Percentiles rank a stretch among this genome's conserved stretches.
Evolutionary conservation across 1,139 yeast genomes (phyloP).

Genomic region (Kazachstania sp.): DNA sequence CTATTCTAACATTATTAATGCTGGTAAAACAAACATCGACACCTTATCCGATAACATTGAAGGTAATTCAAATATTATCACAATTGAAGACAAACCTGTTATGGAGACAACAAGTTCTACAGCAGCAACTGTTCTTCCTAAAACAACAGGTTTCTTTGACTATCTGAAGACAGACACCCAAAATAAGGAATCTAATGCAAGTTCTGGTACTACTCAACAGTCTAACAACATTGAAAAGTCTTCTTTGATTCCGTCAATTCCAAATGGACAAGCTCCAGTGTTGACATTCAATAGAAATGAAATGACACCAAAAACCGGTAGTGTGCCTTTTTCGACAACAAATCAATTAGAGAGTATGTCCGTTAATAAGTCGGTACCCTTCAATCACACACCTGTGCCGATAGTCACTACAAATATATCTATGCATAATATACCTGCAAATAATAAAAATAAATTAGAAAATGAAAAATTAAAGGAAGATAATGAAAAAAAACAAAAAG

Average conservation of each 20-base stretch:
- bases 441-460: neutral
- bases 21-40: slow-evolving; percentile 30
- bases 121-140: neutral
- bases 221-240: too few species aligned
- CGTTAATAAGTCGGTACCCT: too few species aligned
- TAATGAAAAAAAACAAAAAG: slow-evolving; percentile 2
- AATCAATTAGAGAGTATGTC: too few species aligned
- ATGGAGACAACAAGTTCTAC: neutral
- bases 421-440: neutral
- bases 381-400: neutral
- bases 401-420: neutral
- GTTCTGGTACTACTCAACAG: too few species aligned
- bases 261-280: too few species aligned
- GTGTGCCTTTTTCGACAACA: too few species aligned
- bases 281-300: too few species aligned
- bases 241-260: too few species aligned
- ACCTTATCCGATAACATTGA: neutral
- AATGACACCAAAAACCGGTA: too few species aligned
- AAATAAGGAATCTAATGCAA: too few species aligned
- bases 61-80: neutral
- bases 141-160: neutral
- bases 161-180: too few species aligned
- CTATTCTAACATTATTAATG: slow-evolving; percentile 30
- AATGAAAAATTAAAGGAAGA: neutral
- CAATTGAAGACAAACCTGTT: neutral